Evolutionary conservation across 768 basidiomycete genomes (phyloP), one percentile per base, ranked within the genome.

Genomic region (Chiua virens): DNA sequence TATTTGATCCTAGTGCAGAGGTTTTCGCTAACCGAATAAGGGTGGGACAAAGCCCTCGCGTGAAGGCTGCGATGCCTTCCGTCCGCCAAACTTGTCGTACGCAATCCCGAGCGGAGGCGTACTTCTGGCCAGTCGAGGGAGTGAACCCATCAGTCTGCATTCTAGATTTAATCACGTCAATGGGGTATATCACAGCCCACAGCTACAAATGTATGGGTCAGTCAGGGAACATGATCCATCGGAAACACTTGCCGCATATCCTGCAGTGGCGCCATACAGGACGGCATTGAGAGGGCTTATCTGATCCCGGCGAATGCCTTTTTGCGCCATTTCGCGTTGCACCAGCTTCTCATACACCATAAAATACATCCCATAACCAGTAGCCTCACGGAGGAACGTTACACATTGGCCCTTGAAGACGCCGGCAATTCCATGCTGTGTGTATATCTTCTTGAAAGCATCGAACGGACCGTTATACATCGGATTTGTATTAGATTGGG

Each of bases 91-190:
- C 85, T 47, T 82, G 88, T 30, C 84, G 80, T 28, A 90, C 83
- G 57, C 92, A 95, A 63, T 97, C 86, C 30, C 92, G 62, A 14
- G 90, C 84, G 15, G 89, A 89, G 27, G 76, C 78, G 70, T 97
- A 98, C 64, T 90, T 91, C 59, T 86, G 86, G 25, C 87, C 86
- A 38, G 83, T 85, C 15, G 84, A 74, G 4, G 83, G 71, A 11
- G 82, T 77, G 68, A 94, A 93, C 0, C 86, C 89, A 63, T 98
- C 96, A 0, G 95, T 97, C 71, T 98, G 96, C 79, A 98, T 89
- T 47, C 93, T 83, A 23, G 92, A 92, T 66, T 98, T 98, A 64
- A 98, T 84, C 81, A 97, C 91, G 70, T 97, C 94, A 69, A 95
- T 87, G 15, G 93, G 94, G 75, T 96, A 96, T 74, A 93, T 94